phyloP scores from a whole-genome alignment of 495 filamentous ascomycete species.

The Hypoxylon rickii region DNA sequence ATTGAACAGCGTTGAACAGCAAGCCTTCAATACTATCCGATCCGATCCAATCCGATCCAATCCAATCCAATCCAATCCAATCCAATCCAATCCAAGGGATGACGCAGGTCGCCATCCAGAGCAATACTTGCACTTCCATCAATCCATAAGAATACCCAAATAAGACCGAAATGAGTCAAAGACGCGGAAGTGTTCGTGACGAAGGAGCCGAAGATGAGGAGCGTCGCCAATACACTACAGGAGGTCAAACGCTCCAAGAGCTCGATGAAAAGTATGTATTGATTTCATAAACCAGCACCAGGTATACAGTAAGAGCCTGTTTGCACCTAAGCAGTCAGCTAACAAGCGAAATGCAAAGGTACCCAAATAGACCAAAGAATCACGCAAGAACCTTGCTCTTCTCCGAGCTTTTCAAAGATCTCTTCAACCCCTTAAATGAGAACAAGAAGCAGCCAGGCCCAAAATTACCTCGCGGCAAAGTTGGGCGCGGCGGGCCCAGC shows the following conservation, averaged over 20 bases:
- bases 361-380: constrained; percentile 84
- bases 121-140: too few relatives aligned
- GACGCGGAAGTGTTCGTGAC: constrained; percentile 46
- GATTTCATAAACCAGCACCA: background rate
- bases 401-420: constrained; percentile 70
- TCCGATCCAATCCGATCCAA: too few relatives aligned
- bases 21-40: too few relatives aligned
- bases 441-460: constrained; percentile 76
- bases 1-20: too few relatives aligned
- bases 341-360: constrained; percentile 56
- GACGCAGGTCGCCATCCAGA: too few relatives aligned
- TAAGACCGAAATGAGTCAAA: constrained; percentile 40
- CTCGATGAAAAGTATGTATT: constrained; percentile 66
- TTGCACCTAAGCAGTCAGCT: background rate
- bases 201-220: constrained; percentile 57
- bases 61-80: too few relatives aligned
- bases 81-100: too few relatives aligned
- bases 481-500: constrained; percentile 60
- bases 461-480: constrained; percentile 52
- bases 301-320: background rate
- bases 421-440: constrained; percentile 87
- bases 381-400: constrained; percentile 80
- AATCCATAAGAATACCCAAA: too few relatives aligned
- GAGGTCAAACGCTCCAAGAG: constrained; percentile 52
- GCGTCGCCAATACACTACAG: constrained; percentile 52